Evolutionary conservation across 805 yeast species (phyloP).

Genomic region (Saccharomycopsis sp.): DNA sequence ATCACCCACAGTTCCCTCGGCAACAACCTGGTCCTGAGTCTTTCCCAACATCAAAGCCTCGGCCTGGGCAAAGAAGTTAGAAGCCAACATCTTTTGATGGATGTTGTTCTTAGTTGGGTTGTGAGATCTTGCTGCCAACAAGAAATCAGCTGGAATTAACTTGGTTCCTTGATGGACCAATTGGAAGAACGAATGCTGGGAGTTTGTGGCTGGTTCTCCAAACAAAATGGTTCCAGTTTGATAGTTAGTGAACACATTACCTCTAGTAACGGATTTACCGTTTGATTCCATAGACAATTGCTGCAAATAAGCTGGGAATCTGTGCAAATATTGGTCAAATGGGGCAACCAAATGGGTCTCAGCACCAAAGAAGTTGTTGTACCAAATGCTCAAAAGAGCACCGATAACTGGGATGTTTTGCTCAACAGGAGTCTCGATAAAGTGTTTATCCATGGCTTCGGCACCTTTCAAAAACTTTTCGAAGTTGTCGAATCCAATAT

Average conservation of each 20-base stretch:
- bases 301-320: constrained; percentile 99
- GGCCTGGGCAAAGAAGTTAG: constrained; percentile 97
- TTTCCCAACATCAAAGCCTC: constrained; percentile 98
- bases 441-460: constrained; percentile 93
- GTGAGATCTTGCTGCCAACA: constrained; percentile 94
- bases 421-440: constrained; percentile 75
- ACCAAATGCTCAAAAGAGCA: constrained; percentile 94
- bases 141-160: constrained; percentile 94
- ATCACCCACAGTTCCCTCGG: constrained; percentile 83
- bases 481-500: constrained; percentile 93
- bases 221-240: constrained; percentile 93
- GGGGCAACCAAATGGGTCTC: constrained; percentile 99
- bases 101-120: constrained; percentile 92
- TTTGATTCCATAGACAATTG: constrained; percentile 98
- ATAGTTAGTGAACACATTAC: constrained; percentile 84
- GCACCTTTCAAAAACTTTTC: constrained; percentile 93
- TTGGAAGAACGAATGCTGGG: constrained; percentile 99
- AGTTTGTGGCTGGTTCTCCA: constrained; percentile 98
- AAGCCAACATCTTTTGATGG: constrained; percentile 98
- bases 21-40: constrained; percentile 71
- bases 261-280: constrained; percentile 96
- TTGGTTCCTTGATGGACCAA: constrained; percentile 98
- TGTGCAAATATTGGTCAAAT: constrained; percentile 96
- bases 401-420: constrained; percentile 90
- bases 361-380: constrained; percentile 96